Evolutionary conservation across 768 basidiomycete genomes (phyloP).

Genomic region (Lanmaoa pseudosensibilis): DNA sequence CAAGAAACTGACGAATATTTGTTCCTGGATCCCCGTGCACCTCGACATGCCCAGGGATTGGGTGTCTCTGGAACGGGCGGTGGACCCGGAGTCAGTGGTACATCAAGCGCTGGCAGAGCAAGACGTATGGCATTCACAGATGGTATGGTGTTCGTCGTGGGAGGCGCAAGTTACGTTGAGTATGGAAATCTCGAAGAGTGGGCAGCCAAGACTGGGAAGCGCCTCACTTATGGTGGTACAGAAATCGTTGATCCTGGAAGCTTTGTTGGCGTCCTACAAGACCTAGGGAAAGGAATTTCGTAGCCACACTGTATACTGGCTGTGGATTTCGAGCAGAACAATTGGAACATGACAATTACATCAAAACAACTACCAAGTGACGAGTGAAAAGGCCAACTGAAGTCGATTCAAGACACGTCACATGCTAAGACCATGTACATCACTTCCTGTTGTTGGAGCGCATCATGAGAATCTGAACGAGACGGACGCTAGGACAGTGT

Average conservation of each 20-base stretch:
- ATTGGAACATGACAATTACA: neutral
- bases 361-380: slow-evolving; percentile 14
- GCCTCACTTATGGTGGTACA: slow-evolving; percentile 92
- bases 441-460: slow-evolving; percentile 56
- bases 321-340: slow-evolving; percentile 31
- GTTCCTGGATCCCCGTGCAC: slow-evolving; percentile 88
- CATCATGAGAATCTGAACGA: slow-evolving; percentile 79
- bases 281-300: slow-evolving; percentile 50
- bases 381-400: neutral
- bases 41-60: slow-evolving; percentile 52
- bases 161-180: slow-evolving; percentile 96
- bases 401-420: neutral
- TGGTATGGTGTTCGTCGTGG: slow-evolving; percentile 90
- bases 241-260: slow-evolving; percentile 90
- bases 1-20: slow-evolving; percentile 96
- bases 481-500: slow-evolving; percentile 56
- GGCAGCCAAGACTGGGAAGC: slow-evolving; percentile 78
- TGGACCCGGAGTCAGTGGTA: slow-evolving; percentile 41
- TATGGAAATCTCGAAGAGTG: slow-evolving; percentile 96
- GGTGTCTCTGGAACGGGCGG: slow-evolving; percentile 48
- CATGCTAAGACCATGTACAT: slow-evolving; percentile 16
- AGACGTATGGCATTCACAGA: slow-evolving; percentile 80
- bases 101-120: slow-evolving; percentile 39
- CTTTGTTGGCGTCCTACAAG: slow-evolving; percentile 73
- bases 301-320: slow-evolving; percentile 39